A percentile compares a stretch with the other conserved stretches of the same genome.
Conservation (phyloP, 2,329 filamentous ascomycete species). For the Ophiostoma piceae region DNA sequence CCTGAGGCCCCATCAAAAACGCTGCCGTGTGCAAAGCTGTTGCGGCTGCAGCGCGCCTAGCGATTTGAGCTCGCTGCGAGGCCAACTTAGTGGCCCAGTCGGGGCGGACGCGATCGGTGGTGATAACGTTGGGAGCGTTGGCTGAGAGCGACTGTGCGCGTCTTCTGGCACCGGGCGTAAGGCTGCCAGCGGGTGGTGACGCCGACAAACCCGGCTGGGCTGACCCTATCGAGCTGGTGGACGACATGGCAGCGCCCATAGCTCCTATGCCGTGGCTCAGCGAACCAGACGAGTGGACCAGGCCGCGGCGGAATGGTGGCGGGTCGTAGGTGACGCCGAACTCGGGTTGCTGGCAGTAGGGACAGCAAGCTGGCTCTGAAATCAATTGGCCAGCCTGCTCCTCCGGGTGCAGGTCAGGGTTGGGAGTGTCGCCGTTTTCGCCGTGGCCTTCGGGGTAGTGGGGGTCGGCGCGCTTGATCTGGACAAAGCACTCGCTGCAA, state of each 20-base stretch:
- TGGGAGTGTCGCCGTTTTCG: conserved; percentile 35
- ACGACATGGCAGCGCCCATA: conserved; percentile 72
- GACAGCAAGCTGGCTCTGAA: conserved; percentile 86
- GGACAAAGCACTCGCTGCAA: conserved; percentile 97
- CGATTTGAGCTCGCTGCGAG: conserved; percentile 75
- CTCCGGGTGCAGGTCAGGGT: conserved; percentile 39
- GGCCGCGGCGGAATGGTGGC: conserved; percentile 79
- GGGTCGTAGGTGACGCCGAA: conserved; percentile 94
- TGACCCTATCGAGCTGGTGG: conserved; percentile 68
- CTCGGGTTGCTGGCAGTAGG: conserved; percentile 90
- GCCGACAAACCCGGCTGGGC: conserved; percentile 40
- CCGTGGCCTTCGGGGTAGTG: conserved; percentile 76
- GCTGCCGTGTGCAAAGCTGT: conserved; percentile 93
- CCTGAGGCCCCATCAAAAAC: conserved; percentile 66
- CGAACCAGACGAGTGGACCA: conserved; percentile 56
- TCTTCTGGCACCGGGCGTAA: conserved; percentile 32
- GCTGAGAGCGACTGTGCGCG: conserved; percentile 65
- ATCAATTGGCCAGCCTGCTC: conserved; percentile 63
- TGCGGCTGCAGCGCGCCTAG: conserved; percentile 82
- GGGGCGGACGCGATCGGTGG: conserved; percentile 84
- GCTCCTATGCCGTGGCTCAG: conserved; percentile 40
- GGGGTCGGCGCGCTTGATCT: conserved; percentile 91
- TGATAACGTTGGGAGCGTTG: conserved; percentile 78
- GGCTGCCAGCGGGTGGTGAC: conserved; percentile 35
- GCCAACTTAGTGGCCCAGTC: conserved; percentile 92